Conservation (phyloP, 805 yeast species). For the Yarrowia phangngaensis region DNA sequence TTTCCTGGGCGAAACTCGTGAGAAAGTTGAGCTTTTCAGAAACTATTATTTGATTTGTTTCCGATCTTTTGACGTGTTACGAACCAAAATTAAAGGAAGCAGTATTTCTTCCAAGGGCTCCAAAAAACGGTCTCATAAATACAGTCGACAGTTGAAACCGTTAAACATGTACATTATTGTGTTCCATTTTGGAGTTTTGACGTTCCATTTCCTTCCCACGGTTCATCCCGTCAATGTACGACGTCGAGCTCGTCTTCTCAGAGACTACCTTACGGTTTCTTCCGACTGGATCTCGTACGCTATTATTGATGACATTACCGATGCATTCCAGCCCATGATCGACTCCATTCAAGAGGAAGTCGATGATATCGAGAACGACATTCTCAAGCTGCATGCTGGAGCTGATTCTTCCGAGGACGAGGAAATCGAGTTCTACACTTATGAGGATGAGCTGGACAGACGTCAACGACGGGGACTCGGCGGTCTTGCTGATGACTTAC, state of each 20-base stretch:
- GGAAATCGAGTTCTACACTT: slow-evolving; percentile 39
- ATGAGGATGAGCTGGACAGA: slow-evolving; percentile 29
- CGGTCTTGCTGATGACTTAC: slow-evolving; percentile 23
- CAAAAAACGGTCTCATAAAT: slow-evolving; percentile 63
- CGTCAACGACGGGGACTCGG: not conserved
- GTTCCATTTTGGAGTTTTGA: slow-evolving; percentile 82
- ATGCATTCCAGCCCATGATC: slow-evolving; percentile 95
- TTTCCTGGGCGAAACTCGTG: slow-evolving; percentile 87
- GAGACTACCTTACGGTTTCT: slow-evolving; percentile 83
- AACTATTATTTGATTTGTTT: slow-evolving; percentile 91
- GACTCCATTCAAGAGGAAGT: slow-evolving; percentile 93
- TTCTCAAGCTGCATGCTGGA: slow-evolving; percentile 78
- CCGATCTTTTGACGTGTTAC: slow-evolving; percentile 67
- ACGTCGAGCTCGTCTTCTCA: slow-evolving; percentile 79
- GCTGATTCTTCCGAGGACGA: slow-evolving; percentile 45
- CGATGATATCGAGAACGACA: slow-evolving; percentile 88
- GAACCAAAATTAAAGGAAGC: slow-evolving; percentile 3
- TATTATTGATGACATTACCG: slow-evolving; percentile 92
- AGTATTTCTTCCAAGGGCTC: slow-evolving; percentile 46
- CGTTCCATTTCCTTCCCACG: slow-evolving; percentile 91
- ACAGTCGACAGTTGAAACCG: slow-evolving; percentile 61
- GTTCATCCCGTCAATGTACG: slow-evolving; percentile 96
- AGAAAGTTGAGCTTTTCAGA: slow-evolving; percentile 87
- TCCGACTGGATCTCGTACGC: slow-evolving; percentile 98
- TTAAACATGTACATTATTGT: slow-evolving; percentile 90